These are phyloP conservation scores for Boletus vinaceobasis DNA, from an alignment of 768 basidiomycete species.

Conservation along the genomic window DNA sequence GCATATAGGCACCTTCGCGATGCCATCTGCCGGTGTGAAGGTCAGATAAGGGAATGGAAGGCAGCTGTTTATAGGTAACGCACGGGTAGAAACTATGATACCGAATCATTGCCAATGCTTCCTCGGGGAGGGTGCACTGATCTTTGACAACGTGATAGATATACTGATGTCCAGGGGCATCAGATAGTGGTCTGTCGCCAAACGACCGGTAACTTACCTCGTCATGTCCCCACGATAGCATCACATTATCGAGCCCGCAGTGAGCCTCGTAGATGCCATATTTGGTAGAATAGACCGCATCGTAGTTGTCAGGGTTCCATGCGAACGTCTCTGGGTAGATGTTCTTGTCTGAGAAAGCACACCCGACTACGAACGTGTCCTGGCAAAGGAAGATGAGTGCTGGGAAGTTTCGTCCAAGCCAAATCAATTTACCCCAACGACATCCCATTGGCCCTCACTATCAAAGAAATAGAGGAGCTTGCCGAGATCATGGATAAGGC, in stretches of 20 bases:
- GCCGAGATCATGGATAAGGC: constrained; percentile 85
- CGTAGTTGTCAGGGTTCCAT: constrained; percentile 65
- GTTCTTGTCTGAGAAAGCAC: constrained; percentile 79
- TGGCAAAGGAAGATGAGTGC: constrained; percentile 18
- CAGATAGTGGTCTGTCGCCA: background rate
- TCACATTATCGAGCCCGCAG: constrained; percentile 82
- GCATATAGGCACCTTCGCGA: constrained; percentile 78
- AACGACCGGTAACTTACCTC: constrained; percentile 52
- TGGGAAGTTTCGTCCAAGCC: background rate
- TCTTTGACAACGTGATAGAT: constrained; percentile 80
- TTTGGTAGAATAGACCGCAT: constrained; percentile 65
- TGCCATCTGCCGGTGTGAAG: constrained; percentile 58
- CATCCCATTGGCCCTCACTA: constrained; percentile 91
- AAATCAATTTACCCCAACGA: constrained; percentile 66
- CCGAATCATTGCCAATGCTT: constrained; percentile 87
- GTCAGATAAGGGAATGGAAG: background rate
- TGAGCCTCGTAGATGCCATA: constrained; percentile 74
- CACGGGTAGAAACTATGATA: constrained; percentile 93
- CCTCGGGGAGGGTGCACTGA: constrained; percentile 75
- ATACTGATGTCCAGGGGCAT: constrained; percentile 46
- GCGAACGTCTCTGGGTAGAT: constrained; percentile 78
- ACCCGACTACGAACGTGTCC: constrained; percentile 82
- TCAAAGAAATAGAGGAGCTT: constrained; percentile 84
- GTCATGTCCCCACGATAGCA: constrained; percentile 90
- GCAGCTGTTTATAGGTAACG: constrained; percentile 18